Percentiles rank a stretch among this genome's conserved stretches.
Evolutionary conservation across 169 alveolate species (phyloP).

Genomic region (Eimeria praecox): DNA sequence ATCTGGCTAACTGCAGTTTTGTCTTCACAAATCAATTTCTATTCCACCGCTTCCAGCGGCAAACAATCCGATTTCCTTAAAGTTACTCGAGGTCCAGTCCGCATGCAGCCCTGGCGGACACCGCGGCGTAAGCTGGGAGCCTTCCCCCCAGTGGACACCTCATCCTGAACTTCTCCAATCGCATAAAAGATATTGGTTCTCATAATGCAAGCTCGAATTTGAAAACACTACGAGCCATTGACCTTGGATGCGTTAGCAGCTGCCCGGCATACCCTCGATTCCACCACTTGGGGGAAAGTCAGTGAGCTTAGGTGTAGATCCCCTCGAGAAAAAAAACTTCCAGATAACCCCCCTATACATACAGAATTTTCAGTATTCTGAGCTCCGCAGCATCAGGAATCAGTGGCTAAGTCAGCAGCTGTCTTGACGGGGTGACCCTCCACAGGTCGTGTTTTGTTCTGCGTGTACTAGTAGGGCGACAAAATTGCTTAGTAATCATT

Average conservation of each 20-base stretch:
- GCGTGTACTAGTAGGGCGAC: background rate
- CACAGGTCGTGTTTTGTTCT: background rate
- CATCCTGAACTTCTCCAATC: too few species aligned
- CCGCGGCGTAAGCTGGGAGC: background rate
- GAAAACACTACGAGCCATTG: background rate
- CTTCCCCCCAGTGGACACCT: background rate
- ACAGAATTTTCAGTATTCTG: background rate
- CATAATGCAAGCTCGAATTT: background rate
- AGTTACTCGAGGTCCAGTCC: too few species aligned
- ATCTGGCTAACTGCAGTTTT: too few species aligned
- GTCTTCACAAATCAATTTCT: background rate
- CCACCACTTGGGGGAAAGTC: background rate
- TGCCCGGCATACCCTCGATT: background rate
- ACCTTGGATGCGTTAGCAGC: background rate
- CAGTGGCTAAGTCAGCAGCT: background rate
- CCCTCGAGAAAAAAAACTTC: background rate
- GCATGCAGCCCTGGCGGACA: conserved; percentile 58
- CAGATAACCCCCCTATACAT: background rate
- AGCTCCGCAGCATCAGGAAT: background rate
- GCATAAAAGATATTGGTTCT: background rate
- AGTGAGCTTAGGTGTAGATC: conserved; percentile 34
- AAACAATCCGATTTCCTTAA: background rate
- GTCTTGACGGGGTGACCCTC: conserved; percentile 15
- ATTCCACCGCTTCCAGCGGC: background rate
- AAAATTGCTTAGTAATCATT: background rate